phyloP scores from a whole-genome alignment of 768 basidiomycete species.

The Psilocybe tampanensis region DNA sequence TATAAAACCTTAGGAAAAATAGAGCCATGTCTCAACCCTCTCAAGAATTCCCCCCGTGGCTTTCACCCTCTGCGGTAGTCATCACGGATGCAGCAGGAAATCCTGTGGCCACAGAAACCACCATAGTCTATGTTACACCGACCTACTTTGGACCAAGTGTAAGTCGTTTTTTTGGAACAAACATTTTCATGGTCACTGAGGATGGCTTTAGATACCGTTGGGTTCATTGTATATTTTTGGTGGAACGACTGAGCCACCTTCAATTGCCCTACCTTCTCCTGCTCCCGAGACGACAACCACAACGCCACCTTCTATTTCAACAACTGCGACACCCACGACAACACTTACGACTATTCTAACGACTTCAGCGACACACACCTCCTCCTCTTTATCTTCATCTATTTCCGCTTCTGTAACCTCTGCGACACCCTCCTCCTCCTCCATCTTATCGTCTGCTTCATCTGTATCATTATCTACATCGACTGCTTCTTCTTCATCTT shows the following conservation, averaged over 20 bases:
- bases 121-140: slow-evolving; percentile 63
- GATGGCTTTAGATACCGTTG: slow-evolving; percentile 64
- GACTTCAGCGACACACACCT: slow-evolving; percentile 33
- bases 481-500: slow-evolving; percentile 23
- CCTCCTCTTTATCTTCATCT: slow-evolving; percentile 33
- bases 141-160: slow-evolving; percentile 87
- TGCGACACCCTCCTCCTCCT: slow-evolving; percentile 26
- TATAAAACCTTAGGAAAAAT: slow-evolving; percentile 22
- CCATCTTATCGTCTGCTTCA: slow-evolving; percentile 27
- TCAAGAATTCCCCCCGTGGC: slow-evolving; percentile 75
- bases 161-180: slow-evolving; percentile 34
- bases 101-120: slow-evolving; percentile 57
- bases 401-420: slow-evolving; percentile 31
- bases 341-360: slow-evolving; percentile 24
- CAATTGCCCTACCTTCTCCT: slow-evolving; percentile 24
- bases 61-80: slow-evolving; percentile 56
- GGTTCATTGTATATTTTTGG: slow-evolving; percentile 74
- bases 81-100: slow-evolving; percentile 55
- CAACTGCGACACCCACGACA: slow-evolving; percentile 22
- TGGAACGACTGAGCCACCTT: slow-evolving; percentile 67
- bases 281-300: slow-evolving; percentile 8
- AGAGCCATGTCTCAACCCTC: slow-evolving; percentile 58
- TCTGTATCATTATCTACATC: slow-evolving; percentile 28
- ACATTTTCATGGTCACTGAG: slow-evolving; percentile 4
- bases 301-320: slow-evolving; percentile 12